Conservation (phyloP, 257 asterid species). For the Eustoma russellianum region DNA sequence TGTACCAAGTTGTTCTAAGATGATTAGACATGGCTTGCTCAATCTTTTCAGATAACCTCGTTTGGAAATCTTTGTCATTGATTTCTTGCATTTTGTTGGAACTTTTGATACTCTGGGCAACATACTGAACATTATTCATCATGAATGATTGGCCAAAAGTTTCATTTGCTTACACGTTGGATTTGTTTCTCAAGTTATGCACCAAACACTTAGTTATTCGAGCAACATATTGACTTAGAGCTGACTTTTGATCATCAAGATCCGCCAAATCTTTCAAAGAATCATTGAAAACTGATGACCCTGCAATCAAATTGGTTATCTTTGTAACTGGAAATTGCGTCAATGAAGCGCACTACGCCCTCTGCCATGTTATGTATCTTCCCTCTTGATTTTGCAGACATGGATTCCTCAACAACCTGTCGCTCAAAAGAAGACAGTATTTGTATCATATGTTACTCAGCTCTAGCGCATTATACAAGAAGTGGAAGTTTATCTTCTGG, state of each 20-base stretch:
- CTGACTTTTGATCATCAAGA: conserved; percentile 11
- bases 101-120: conserved; percentile 55
- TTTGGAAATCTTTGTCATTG: conserved; percentile 52
- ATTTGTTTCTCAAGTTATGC: conserved; percentile 54
- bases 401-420: conserved; percentile 58
- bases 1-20: conserved; percentile 56
- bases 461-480: conserved; percentile 47
- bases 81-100: conserved; percentile 57
- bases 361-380: conserved; percentile 69
- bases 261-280: conserved; percentile 29
- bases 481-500: conserved; percentile 58
- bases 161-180: conserved; percentile 48
- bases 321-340: conserved; percentile 52
- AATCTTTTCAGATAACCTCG: conserved; percentile 35
- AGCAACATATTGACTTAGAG: conserved; percentile 48
- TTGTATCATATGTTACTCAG: conserved; percentile 57
- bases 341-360: conserved; percentile 59
- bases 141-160: conserved; percentile 56
- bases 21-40: conserved; percentile 45
- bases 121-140: conserved; percentile 74
- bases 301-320: conserved; percentile 33
- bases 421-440: conserved; percentile 64
- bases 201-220: conserved; percentile 53
- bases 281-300: not conserved
- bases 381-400: conserved; percentile 60